A percentile compares a stretch with the other conserved stretches of the same genome.
Conservation (phyloP, 2,329 filamentous ascomycete genomes). For the Fusarium sp. region DNA sequence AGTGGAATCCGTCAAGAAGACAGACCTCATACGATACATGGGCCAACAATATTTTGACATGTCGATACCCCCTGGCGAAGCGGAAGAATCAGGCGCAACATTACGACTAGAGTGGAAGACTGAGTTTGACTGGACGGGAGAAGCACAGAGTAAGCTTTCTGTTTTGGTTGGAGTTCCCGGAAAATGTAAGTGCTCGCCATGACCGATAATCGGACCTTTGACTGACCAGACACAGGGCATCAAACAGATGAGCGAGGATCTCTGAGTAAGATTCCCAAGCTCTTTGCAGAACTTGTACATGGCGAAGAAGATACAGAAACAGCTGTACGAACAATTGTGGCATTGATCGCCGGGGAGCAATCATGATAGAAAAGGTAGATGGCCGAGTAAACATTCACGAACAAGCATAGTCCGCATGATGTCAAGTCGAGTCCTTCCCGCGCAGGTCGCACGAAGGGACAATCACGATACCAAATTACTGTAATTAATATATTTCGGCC, state of each 20-base stretch:
- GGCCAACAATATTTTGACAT: slow-evolving; percentile 63
- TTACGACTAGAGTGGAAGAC: slow-evolving; percentile 72
- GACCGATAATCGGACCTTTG: neutral
- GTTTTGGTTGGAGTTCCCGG: slow-evolving; percentile 67
- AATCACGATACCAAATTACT: slow-evolving; percentile 29
- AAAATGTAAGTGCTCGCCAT: slow-evolving; percentile 65
- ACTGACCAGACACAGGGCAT: slow-evolving; percentile 61
- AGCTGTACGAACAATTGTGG: slow-evolving; percentile 69
- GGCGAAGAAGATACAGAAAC: slow-evolving; percentile 64
- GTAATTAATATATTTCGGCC: slow-evolving; percentile 38
- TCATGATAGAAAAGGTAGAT: slow-evolving; percentile 26
- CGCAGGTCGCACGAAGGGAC: slow-evolving; percentile 25
- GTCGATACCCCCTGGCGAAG: slow-evolving; percentile 49
- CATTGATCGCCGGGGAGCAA: slow-evolving; percentile 64
- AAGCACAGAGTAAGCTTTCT: slow-evolving; percentile 69
- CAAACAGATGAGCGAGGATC: slow-evolving; percentile 66
- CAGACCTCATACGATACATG: slow-evolving; percentile 64
- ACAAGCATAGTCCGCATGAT: slow-evolving; percentile 1
- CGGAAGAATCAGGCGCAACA: slow-evolving; percentile 52
- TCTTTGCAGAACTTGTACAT: slow-evolving; percentile 69
- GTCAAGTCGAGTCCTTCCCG: neutral
- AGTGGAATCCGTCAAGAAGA: slow-evolving; percentile 36
- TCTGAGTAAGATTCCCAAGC: slow-evolving; percentile 66
- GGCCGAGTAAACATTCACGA: neutral
- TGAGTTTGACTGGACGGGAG: slow-evolving; percentile 77